Base-by-base conservation (phyloP, 2,329 filamentous ascomycete genomes). In the Colletotrichum gloeosporioides region DNA sequence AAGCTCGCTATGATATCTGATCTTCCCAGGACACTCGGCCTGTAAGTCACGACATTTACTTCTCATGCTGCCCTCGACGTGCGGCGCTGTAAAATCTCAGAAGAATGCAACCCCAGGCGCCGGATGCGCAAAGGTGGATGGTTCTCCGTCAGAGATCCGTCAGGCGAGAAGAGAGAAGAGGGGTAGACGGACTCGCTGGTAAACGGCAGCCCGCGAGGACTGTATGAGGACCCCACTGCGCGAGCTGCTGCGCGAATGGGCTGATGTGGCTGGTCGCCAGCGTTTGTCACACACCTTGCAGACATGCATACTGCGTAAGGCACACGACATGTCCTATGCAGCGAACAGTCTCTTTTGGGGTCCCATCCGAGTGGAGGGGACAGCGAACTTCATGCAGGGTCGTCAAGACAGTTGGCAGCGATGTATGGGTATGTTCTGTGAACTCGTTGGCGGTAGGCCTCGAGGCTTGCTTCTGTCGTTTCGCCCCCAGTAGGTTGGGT, bases 181-280 rank as follows among this genome's bases (percentile, higher is more conserved):
- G 59, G 59, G 59, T 63, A 63, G 32, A 36, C 31, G 31, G 29
- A 34, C 55, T 53, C 49, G 22, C 22, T 65, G n/a, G 63, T 66
- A 44, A 66, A 22, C 63, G 36, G 36, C 36, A 66, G 29, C 27
- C 53, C 32, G 62, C 15, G 25, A 31, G 44, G 55, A 44, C 16
- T 59, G 25, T 57, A 34, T 65, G 64, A 15, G 65, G 27, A 9
- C 29, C 73, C 68, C 53, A 27, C 72, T 62, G 55, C 69, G 31
- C 36, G 69, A 72, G 27, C 39, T 55, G 18, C 73, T 75, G 69
- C 69, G 69, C 62, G 31, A 63, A 72, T 75, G 62, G 39, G 61
- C 73, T 63, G 73, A 62, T 67, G 13, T 61, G 13, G 36, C 63
- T 67, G n/a, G 55, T 66, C 68, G 44, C 39, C 32, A 29, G n/a